phyloP scores from a whole-genome alignment of 805 yeast genomes.

The Nakazawaea wyomingensis region DNA sequence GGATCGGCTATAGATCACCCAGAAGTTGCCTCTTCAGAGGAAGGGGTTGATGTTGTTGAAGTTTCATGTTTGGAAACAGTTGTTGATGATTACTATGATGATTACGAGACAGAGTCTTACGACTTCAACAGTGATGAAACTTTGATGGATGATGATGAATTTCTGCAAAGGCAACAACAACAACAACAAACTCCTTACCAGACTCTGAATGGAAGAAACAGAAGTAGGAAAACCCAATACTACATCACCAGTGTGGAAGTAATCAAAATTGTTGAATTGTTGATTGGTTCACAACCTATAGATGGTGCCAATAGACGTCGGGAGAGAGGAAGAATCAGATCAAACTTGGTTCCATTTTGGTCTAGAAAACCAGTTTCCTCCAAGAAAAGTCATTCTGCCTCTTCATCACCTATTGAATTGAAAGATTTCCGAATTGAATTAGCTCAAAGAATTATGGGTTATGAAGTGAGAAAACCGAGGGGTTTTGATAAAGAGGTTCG shows the following conservation, averaged over 20 bases:
- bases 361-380: constrained; percentile 53
- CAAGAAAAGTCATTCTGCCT: constrained; percentile 21
- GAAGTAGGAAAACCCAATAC: constrained; percentile 23
- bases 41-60: constrained; percentile 47
- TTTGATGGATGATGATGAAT: background rate
- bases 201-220: background rate
- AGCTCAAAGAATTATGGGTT: constrained; percentile 62
- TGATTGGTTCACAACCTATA: constrained; percentile 44
- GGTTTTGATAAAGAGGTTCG: constrained; percentile 67
- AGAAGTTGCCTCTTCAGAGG: constrained; percentile 29
- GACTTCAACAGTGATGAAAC: constrained; percentile 22
- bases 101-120: constrained; percentile 19
- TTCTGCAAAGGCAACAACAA: background rate
- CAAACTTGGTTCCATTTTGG: constrained; percentile 66
- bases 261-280: constrained; percentile 55
- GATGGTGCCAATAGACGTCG: constrained; percentile 49
- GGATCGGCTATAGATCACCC: constrained; percentile 48
- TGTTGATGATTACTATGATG: constrained; percentile 23
- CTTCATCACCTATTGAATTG: constrained; percentile 12
- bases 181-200: background rate
- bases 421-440: constrained; percentile 43
- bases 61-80: constrained; percentile 54
- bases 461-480: constrained; percentile 57
- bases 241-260: constrained; percentile 67
- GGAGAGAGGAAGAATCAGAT: constrained; percentile 62